phyloP scores from a whole-genome alignment of 768 basidiomycete species.

The Podaxis pistillaris region DNA sequence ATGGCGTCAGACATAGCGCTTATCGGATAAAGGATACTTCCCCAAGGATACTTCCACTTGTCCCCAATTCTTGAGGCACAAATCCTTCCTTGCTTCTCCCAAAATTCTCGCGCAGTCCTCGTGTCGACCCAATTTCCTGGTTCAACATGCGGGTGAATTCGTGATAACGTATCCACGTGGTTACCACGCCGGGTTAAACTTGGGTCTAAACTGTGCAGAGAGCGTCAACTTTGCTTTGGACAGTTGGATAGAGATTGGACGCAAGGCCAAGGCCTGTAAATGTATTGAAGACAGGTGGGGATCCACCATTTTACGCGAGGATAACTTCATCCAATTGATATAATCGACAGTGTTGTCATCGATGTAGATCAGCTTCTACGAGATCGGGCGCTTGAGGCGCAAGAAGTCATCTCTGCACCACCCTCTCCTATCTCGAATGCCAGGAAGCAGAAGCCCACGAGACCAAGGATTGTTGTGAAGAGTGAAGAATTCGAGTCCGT shows the following conservation, averaged over 20 bases:
- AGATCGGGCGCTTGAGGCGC: slow-evolving; percentile 55
- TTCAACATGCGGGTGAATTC: slow-evolving; percentile 94
- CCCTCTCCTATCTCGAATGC: not conserved
- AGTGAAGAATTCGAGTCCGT: slow-evolving; percentile 20
- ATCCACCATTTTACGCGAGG: not conserved
- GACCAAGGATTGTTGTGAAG: slow-evolving; percentile 22
- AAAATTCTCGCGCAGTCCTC: slow-evolving; percentile 75
- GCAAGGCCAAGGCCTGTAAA: slow-evolving; percentile 72
- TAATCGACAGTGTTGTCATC: slow-evolving; percentile 73
- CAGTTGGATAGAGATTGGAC: slow-evolving; percentile 88
- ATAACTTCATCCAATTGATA: slow-evolving; percentile 2
- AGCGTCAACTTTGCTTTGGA: slow-evolving; percentile 96
- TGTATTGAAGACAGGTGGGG: slow-evolving; percentile 72
- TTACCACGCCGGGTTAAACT: slow-evolving; percentile 96
- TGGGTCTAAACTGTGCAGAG: slow-evolving; percentile 96
- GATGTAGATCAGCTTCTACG: slow-evolving; percentile 84
- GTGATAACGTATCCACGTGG: slow-evolving; percentile 94
- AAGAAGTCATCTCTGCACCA: slow-evolving; percentile 1
- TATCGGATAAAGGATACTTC: slow-evolving; percentile 66
- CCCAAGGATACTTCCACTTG: slow-evolving; percentile 83
- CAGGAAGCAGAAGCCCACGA: slow-evolving; percentile 16
- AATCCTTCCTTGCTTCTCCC: slow-evolving; percentile 92
- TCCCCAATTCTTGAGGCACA: slow-evolving; percentile 94
- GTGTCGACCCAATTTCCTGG: slow-evolving; percentile 80
- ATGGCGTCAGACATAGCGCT: not conserved